Percentiles rank a stretch among this genome's conserved stretches.
Conservation (phyloP, 345 rosid genomes). For the Citrus trifoliata region DNA sequence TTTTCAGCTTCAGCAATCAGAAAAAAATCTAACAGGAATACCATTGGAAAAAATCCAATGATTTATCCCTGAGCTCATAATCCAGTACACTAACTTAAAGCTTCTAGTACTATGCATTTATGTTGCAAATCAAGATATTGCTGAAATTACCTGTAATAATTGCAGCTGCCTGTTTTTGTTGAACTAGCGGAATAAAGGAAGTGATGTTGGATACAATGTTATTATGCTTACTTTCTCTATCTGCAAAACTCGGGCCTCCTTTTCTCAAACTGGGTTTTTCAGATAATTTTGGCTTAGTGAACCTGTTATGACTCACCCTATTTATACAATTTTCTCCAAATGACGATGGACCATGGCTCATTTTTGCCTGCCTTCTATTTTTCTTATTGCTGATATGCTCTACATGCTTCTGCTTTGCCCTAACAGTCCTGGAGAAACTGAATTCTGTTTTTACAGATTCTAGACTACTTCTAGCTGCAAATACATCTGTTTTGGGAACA, state of each 20-base stretch:
- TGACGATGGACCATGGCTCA: conserved; percentile 30
- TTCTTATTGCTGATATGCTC: conserved; percentile 41
- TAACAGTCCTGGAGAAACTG: conserved; percentile 44
- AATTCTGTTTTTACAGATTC: conserved; percentile 58
- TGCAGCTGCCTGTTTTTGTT: conserved; percentile 66
- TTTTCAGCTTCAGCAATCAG: neutral
- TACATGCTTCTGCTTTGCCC: conserved; percentile 38
- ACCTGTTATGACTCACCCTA: conserved; percentile 38
- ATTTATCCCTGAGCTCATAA: neutral
- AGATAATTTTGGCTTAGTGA: conserved; percentile 58
- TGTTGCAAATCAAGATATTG: neutral
- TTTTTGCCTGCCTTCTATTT: conserved; percentile 41
- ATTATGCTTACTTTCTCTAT: conserved; percentile 49
- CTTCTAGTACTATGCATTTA: neutral
- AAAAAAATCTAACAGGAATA: neutral
- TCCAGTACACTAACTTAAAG: neutral
- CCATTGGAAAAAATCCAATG: neutral
- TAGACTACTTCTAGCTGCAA: conserved; percentile 53
- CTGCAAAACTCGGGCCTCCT: conserved; percentile 37
- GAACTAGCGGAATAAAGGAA: conserved; percentile 85
- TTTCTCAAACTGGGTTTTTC: conserved; percentile 42
- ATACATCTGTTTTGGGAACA: conserved; percentile 39
- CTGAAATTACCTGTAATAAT: conserved; percentile 49
- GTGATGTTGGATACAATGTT: conserved; percentile 73
- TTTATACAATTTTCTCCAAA: conserved; percentile 29